Percentiles rank a stretch among this genome's conserved stretches.
These are phyloP conservation scores for Sodiomyces alkalinus DNA, from an alignment of 2,329 filamentous ascomycete species.

Conservation along the genomic window DNA sequence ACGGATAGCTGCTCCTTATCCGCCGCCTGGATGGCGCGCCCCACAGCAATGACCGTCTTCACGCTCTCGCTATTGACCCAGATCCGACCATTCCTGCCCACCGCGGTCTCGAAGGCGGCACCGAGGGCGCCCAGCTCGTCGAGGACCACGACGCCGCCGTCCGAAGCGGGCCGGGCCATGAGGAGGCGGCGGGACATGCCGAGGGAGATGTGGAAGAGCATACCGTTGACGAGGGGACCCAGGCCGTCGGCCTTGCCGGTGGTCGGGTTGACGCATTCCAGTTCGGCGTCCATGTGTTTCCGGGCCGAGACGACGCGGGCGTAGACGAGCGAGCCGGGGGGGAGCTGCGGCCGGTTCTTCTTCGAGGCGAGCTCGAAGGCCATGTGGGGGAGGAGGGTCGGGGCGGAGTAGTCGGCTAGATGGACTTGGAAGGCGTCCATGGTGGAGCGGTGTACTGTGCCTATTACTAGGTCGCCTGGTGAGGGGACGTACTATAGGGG, in stretches of 20 bases:
- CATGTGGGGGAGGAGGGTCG: constrained; percentile 66
- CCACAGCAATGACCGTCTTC: constrained; percentile 62
- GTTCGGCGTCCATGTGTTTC: constrained; percentile 73
- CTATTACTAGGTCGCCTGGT: constrained; percentile 76
- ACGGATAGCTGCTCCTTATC: constrained; percentile 51
- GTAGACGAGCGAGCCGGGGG: constrained; percentile 68
- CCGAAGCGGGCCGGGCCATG: constrained; percentile 42
- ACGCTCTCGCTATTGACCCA: constrained; percentile 76
- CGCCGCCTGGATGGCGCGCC: constrained; percentile 61
- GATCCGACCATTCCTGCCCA: constrained; percentile 80
- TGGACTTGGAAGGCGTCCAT: constrained; percentile 68
- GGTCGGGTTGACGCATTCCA: constrained; percentile 74
- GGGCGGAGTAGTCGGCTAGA: constrained; percentile 48
- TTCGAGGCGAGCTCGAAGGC: constrained; percentile 88
- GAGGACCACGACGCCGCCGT: constrained; percentile 55
- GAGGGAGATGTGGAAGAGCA: constrained; percentile 68
- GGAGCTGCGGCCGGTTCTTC: constrained; percentile 74
- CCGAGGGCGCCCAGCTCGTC: constrained; percentile 68
- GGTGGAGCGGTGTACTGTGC: constrained; percentile 62
- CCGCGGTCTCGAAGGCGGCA: constrained; percentile 81
- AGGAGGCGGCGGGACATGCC: constrained; percentile 72
- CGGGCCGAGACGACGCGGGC: constrained; percentile 67
- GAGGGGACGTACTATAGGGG: constrained; percentile 65
- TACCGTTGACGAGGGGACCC: constrained; percentile 70
- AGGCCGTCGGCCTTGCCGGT: constrained; percentile 84